Evolutionary conservation across 306 rosid genomes (phyloP).

Genomic region (Pyrus bretschneideri): DNA sequence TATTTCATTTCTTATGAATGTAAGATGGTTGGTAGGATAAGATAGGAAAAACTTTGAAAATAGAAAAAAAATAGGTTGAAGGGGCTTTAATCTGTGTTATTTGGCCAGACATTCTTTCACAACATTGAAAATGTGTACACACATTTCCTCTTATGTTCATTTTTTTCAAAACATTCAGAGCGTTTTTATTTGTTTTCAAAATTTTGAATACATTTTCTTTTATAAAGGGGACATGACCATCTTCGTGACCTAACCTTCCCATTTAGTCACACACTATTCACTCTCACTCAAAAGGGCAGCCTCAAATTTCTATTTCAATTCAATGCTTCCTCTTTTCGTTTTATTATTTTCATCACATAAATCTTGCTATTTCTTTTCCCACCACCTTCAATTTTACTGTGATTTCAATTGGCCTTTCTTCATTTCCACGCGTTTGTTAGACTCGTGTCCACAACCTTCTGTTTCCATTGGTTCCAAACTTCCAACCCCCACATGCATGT

Average conservation of each 20-base stretch:
- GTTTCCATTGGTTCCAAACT: conserved; percentile 3
- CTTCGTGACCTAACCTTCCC: conserved; percentile 59
- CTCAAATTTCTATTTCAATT: conserved; percentile 24
- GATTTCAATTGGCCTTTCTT: not conserved
- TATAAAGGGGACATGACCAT: conserved; percentile 36
- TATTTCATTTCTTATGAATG: no score
- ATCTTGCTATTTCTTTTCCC: conserved; percentile 2
- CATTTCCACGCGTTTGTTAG: not conserved
- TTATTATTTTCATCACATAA: conserved; percentile 8
- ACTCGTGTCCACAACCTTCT: not conserved
- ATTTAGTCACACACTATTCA: not conserved
- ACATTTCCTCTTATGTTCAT: no score
- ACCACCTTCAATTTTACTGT: not conserved
- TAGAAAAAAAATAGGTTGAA: not conserved
- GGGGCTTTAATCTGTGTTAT: no score
- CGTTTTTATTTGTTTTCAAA: not conserved
- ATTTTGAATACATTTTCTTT: not conserved
- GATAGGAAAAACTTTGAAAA: no score
- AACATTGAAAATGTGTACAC: no score
- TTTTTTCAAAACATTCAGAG: no score
- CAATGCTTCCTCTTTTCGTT: conserved; percentile 28
- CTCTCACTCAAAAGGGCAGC: not conserved
- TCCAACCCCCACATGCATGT: not conserved
- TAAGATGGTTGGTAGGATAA: not conserved
- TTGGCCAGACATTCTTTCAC: no score